Base-by-base conservation (phyloP, 1,284 basidiomycete species). In the Ceratobasidium sp. region DNA sequence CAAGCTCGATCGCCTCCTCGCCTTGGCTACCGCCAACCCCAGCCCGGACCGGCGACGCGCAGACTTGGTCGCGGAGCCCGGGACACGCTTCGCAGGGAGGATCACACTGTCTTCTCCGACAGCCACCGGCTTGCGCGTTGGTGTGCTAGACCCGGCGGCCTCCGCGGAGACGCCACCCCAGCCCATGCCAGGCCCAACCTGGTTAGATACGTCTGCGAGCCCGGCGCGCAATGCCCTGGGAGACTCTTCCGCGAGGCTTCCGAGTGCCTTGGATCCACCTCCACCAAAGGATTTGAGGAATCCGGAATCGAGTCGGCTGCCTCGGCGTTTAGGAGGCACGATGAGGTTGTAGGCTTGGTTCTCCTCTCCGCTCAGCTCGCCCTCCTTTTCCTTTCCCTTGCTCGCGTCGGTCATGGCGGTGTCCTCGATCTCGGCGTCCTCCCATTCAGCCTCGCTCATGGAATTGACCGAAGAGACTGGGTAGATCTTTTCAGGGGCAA, bases 21-120 rank as follows among this genome's bases (percentile, higher is more conserved):
- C 84, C 82, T 92, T 92, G 82, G 94, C 93, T 78, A 84, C 87
- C 33, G 92, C 89, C 81, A 90, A 80, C 15, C 90, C 88, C 3
- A 93, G 93, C 75, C 93, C 88, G 80, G 90, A 91, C 35, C 93
- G 94, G 65, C 90, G 88, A 78, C 93, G 86, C 77, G 92, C 86
- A 49, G 49, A 39, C 81, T 85, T 88, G 69, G 79, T 82, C 39
- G 82, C 81, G 23, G 84, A 80, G 42, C 81, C 79, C 17, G 82
- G 81, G 17, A 85, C 84, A 76, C 87, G 89, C 39, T 76, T 77
- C 26, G 75, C 31, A 33, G 75, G 69, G 11, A 74, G 60, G 39
- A 74, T 31, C 26, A 74, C 3, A 88, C 85, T 26, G 87, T 87
- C 56, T 80, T 79, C 28, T 88, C 87, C 15, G 84, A 85, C 45